Conservation (phyloP, 192 early-diverging fungal genomes). For the Entomortierella beljakovae region DNA sequence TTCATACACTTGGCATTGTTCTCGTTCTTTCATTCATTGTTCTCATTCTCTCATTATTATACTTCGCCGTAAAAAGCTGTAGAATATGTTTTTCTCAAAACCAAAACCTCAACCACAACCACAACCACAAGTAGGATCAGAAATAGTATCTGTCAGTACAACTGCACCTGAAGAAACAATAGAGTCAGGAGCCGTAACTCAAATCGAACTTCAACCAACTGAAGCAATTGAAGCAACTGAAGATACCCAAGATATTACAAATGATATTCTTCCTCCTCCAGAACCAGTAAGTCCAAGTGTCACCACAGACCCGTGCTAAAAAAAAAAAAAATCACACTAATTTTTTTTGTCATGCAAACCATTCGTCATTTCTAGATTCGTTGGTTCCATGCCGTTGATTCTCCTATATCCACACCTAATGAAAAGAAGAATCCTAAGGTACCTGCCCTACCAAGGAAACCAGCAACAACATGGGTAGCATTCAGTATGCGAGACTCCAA, state of each 20-base stretch:
- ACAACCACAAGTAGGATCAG: too few relatives aligned
- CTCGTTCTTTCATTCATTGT: too few relatives aligned
- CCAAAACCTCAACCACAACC: not conserved
- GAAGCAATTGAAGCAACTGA: not conserved
- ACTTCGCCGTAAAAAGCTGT: not conserved
- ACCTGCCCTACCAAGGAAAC: slow-evolving; percentile 51
- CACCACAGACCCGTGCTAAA: not conserved
- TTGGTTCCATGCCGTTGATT: slow-evolving; percentile 66
- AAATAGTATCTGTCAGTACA: not conserved
- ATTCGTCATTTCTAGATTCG: slow-evolving; percentile 24
- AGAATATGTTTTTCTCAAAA: not conserved
- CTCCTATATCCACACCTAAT: slow-evolving; percentile 48
- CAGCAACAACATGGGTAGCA: slow-evolving; percentile 61
- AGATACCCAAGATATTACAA: not conserved
- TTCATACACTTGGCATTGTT: too few relatives aligned
- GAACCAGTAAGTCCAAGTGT: not conserved
- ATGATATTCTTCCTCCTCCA: not conserved
- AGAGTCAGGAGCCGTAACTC: not conserved
- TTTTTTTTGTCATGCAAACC: not conserved
- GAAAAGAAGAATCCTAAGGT: slow-evolving; percentile 34
- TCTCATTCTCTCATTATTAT: too few relatives aligned
- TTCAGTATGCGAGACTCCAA: slow-evolving; percentile 68
- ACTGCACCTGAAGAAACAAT: not conserved
- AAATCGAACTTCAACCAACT: not conserved
- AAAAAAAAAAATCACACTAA: not conserved